phyloP scores from a whole-genome alignment of 2,329 filamentous ascomycete genomes.

The Neopestalotiopsis rosae region DNA sequence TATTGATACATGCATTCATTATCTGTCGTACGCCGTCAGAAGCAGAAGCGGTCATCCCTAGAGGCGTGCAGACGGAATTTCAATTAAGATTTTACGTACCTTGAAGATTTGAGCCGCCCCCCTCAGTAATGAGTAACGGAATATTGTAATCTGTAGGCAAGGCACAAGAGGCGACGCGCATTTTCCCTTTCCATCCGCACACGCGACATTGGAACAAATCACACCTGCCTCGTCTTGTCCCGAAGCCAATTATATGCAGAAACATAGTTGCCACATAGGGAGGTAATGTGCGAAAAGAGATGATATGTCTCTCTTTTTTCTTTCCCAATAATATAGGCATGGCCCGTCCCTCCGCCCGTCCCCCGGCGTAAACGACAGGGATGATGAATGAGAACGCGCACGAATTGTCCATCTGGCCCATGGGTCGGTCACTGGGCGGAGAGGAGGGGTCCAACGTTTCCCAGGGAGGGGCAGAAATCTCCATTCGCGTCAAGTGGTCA shows the following conservation, averaged over 20 bases:
- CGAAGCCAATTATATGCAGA: background rate
- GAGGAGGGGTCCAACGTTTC: background rate
- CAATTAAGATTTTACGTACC: background rate
- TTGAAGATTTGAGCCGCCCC: constrained; percentile 1
- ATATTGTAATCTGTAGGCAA: no score
- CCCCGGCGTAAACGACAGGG: constrained; percentile 13
- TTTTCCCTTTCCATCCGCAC: background rate
- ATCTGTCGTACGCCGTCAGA: background rate
- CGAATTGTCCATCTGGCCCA: background rate
- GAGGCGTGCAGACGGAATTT: background rate
- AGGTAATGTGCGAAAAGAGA: constrained; percentile 1
- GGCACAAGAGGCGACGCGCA: background rate
- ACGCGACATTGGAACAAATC: constrained; percentile 10
- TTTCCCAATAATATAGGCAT: background rate
- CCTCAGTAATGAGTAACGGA: background rate
- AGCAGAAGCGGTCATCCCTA: background rate
- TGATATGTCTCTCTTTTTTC: constrained; percentile 12
- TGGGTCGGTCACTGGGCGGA: background rate
- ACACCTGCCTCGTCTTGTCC: background rate
- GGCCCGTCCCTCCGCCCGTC: background rate
- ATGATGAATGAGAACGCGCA: constrained; percentile 15
- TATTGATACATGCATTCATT: constrained; percentile 16
- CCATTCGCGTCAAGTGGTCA: background rate
- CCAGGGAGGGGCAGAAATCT: background rate
- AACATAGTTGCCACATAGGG: constrained; percentile 6